A percentile compares a stretch with the other conserved stretches of the same genome.
These are phyloP conservation scores for Triglochin maritima DNA, from an alignment of 106 monocot species.

Conservation along the genomic window DNA sequence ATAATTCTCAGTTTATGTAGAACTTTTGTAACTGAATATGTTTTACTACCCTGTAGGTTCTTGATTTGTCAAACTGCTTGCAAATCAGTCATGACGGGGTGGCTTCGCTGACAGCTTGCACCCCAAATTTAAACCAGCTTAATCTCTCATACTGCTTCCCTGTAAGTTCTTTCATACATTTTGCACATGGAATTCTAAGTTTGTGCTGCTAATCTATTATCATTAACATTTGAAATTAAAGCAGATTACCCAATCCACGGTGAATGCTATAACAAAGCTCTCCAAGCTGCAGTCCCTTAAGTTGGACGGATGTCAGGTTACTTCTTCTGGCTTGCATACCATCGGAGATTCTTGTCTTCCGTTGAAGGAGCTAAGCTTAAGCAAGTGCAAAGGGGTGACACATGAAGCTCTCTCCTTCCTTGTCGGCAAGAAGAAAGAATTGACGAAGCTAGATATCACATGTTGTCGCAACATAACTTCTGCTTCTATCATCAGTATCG, in stretches of 20 bases:
- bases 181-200: not conserved
- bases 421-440: slow-evolving; percentile 35
- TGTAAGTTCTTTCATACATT: slow-evolving; percentile 27
- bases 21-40: not conserved
- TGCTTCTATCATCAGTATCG: slow-evolving; percentile 39
- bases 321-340: slow-evolving; percentile 27
- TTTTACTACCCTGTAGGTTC: slow-evolving; percentile 19
- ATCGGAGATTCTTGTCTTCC: slow-evolving; percentile 32
- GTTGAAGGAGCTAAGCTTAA: slow-evolving; percentile 56
- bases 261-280: slow-evolving; percentile 27
- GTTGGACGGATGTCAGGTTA: slow-evolving; percentile 53
- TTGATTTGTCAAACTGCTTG: slow-evolving; percentile 49
- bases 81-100: slow-evolving; percentile 34
- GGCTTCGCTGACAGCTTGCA: slow-evolving; percentile 26
- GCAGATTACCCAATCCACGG: slow-evolving; percentile 44
- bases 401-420: slow-evolving; percentile 55
- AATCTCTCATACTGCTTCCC: slow-evolving; percentile 36
- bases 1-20: not conserved
- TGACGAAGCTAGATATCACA: slow-evolving; percentile 67
- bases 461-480: slow-evolving; percentile 65
- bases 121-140: slow-evolving; percentile 37
- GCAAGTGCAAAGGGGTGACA: slow-evolving; percentile 71
- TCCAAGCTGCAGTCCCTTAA: slow-evolving; percentile 41
- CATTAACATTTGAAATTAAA: not conserved
- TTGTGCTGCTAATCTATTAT: too few species aligned